These are phyloP conservation scores for Nepenthes gracilis DNA, from an alignment of 148 eudicot genomes.

Conservation along the genomic window DNA sequence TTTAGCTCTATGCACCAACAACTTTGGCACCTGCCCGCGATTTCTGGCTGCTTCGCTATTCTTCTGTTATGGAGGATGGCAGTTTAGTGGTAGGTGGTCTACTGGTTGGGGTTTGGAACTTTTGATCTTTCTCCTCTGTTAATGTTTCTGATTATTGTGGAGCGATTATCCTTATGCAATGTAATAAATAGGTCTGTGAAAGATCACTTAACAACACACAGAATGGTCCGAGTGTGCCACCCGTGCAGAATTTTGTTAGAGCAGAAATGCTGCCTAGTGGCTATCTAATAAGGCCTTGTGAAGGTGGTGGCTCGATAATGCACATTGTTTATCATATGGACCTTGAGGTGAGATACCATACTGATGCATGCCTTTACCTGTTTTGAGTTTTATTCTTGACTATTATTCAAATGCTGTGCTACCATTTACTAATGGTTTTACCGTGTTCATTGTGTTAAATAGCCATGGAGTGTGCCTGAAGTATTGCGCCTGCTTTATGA, in stretches of 20 bases:
- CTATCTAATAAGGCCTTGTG: slow-evolving; percentile 85
- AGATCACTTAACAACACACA: slow-evolving; percentile 87
- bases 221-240: slow-evolving; percentile 86
- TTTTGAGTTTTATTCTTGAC: neutral
- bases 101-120: neutral
- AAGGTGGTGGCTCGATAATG: slow-evolving; percentile 87
- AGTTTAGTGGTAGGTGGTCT: slow-evolving; percentile 63
- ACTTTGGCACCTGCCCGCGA: slow-evolving; percentile 93
- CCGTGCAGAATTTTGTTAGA: slow-evolving; percentile 68
- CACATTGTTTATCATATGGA: slow-evolving; percentile 91
- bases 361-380: neutral
- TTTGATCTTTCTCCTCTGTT: neutral
- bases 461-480: slow-evolving; percentile 97
- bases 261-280: slow-evolving; percentile 85
- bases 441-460: slow-evolving; percentile 5
- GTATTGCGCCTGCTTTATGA: slow-evolving; percentile 83
- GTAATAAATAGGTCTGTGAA: slow-evolving; percentile 53
- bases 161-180: neutral
- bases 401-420: neutral
- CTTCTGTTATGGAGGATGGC: slow-evolving; percentile 78
- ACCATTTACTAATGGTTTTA: neutral
- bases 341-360: slow-evolving; percentile 40
- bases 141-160: neutral
- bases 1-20: slow-evolving; percentile 81
- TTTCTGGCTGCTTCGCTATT: slow-evolving; percentile 80